Evolutionary conservation across 2,329 filamentous ascomycete genomes (phyloP), one percentile per base, ranked within the genome.

Genomic region (Neopestalotiopsis rosae): DNA sequence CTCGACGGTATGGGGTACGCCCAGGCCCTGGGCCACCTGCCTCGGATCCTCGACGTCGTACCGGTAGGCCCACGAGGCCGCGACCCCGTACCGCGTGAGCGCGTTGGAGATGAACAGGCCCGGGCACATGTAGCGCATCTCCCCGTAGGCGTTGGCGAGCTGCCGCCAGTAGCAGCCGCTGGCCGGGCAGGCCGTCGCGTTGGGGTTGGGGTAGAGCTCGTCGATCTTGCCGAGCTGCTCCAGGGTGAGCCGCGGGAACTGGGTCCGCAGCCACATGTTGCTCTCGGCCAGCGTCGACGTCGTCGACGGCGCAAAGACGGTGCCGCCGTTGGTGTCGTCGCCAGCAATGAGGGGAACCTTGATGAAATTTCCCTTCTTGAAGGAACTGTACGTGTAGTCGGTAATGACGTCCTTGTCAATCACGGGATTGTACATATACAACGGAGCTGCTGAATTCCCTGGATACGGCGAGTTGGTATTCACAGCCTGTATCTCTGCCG

Each of bases 1-100:
- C 76, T 95, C 92, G 9, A 89, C 85, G 0, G 89, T 91, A 73
- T 95, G 92, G 6, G 87, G 85, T 0, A 92, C 90, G 0, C 92
- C 92, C 1, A 85, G 75, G 1, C 92, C 91, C 2, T 80, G 74
- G 0, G 80, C 81, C 28, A 87, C 80, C 61, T 88, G 81, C 0
- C 74, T 73, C 0, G 87, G 85, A 70, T 93, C 91, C 57, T 88
- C 81, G 3, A 94, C 92, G 67, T 91, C 87, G 81, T 90, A 93
- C 57, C 87, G 88, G 76, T 95, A 95, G 75, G 89, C 91, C 86
- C 88, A 95, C 30, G 85, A 87, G 1, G 77, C 74, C 20, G 76
- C 32, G 42, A 82, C 73, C 14, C 79, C 79, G 67, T 81, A 73
- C 1, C 68, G 69, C 0, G 75, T 70, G 13, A 83, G 71, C 1